Base-by-base conservation (phyloP, 169 alveolate genomes). In the Plasmodium ovale region DNA sequence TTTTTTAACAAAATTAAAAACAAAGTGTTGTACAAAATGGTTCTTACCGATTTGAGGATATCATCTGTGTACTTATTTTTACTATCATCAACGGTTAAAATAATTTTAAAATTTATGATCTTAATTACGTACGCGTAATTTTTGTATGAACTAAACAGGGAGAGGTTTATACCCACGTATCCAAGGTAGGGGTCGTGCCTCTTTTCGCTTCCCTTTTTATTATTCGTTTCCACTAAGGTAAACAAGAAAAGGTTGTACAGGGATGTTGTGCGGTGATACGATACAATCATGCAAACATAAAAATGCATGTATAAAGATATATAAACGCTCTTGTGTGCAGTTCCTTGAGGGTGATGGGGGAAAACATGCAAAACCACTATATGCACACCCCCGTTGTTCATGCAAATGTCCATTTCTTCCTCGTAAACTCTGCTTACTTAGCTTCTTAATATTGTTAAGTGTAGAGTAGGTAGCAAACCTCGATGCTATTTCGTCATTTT, bases 81-180 rank as follows among this genome's bases (percentile, higher is more conserved):
- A 3, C 33, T 51, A 53, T 74, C 88, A 23, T 74, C 88, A 27
- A 74, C n/a, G 10, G 88, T 74, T 31, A 74, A 51, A 1, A 74
- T 74, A 42, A 74, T 74, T 44, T 74, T 74, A 33, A 74, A 37
- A 54, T 60, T 42, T 14, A 74, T 74, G n/a, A 65, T 29, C 53
- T 60, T 42, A 44, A 74, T 65, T 29, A 47, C 88, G 35, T 74
- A 74, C 0, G 88, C 88, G 29, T 74, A 74, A 60, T 74, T 74
- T 60, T 74, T 74, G 37, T 74, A 53, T 12, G 88, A 64, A 67
- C 88, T 74, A 37, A 74, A 74, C n/a, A 74, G 73, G 54, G 88
- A 74, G 54, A 74, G 88, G 47, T 74, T 74, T 6, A 74, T 25
- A n/a, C 88, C 88, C 6, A 74, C 72, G 53, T 60, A 74, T 29